Percentiles rank a stretch among this genome's conserved stretches.
These are phyloP conservation scores for Ogataea polymorpha DNA, from an alignment of 805 yeast species.

Conservation along the genomic window DNA sequence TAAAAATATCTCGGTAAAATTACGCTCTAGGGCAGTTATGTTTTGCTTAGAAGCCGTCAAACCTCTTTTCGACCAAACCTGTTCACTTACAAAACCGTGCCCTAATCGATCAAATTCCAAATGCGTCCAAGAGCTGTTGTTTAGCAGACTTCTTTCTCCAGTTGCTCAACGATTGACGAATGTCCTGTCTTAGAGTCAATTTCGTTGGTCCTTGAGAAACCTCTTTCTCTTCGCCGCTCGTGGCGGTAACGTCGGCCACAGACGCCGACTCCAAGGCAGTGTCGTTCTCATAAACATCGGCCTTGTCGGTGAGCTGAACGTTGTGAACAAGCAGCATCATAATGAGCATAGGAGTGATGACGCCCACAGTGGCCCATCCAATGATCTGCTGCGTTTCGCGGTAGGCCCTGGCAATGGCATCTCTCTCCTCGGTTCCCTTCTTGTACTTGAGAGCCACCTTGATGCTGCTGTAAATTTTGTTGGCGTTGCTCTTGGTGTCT, in stretches of 20 bases:
- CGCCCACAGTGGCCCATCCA: constrained; percentile 6
- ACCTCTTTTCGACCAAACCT: no score
- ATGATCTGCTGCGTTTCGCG: constrained; percentile 4
- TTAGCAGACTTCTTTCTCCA: not conserved
- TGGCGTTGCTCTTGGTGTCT: not conserved
- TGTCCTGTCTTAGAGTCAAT: not conserved
- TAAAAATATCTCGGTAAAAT: no score
- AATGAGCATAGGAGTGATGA: constrained; percentile 1
- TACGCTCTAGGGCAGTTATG: no score
- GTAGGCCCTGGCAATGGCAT: constrained; percentile 2
- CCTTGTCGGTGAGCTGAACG: not conserved
- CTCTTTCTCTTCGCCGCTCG: no score
- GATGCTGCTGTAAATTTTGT: constrained; percentile 3
- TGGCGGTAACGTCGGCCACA: not conserved
- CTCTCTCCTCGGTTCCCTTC: constrained; percentile 1
- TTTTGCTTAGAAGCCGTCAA: no score
- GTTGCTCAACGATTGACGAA: not conserved
- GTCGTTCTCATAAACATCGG: constrained; percentile 1
- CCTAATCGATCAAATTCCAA: not conserved
- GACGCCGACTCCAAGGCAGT: not conserved
- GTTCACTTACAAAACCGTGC: no score
- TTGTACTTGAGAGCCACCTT: constrained; percentile 2
- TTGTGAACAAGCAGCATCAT: constrained; percentile 2
- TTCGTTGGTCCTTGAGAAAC: no score
- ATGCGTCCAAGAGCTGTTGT: not conserved